These are phyloP conservation scores for Aspergillus novoparasiticus DNA, from an alignment of 2,329 filamentous ascomycete genomes.

Conservation along the genomic window DNA sequence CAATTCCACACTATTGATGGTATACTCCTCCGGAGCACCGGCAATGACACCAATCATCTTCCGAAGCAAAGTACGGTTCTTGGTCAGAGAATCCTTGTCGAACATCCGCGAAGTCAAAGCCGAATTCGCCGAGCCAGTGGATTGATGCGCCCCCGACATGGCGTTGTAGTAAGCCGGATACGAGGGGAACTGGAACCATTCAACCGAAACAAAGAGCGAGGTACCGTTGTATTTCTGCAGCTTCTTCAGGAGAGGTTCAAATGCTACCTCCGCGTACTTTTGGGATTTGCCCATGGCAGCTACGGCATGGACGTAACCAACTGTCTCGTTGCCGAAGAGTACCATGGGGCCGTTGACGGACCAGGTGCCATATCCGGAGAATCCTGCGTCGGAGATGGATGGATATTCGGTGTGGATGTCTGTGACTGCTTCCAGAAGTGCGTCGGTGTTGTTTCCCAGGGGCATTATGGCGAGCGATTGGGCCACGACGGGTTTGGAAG, in stretches of 20 bases:
- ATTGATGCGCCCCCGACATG: slow-evolving; percentile 27
- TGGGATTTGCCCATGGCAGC: slow-evolving; percentile 16
- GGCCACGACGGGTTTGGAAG: slow-evolving; percentile 13
- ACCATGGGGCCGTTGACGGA: slow-evolving; percentile 11
- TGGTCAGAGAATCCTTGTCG: slow-evolving; percentile 15
- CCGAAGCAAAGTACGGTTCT: slow-evolving; percentile 3
- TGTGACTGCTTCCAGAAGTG: slow-evolving; percentile 14
- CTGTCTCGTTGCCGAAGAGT: slow-evolving; percentile 15
- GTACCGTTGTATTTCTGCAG: slow-evolving; percentile 9
- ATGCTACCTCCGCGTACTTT: slow-evolving; percentile 7
- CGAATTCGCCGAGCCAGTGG: slow-evolving; percentile 21
- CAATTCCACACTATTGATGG: slow-evolving; percentile 20
- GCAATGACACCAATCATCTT: slow-evolving; percentile 14
- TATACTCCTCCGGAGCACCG: slow-evolving; percentile 18
- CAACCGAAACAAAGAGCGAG: slow-evolving; percentile 12
- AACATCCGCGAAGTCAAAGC: slow-evolving; percentile 30
- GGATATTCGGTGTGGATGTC: slow-evolving; percentile 16
- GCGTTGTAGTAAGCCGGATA: slow-evolving; percentile 31
- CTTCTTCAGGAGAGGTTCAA: slow-evolving; percentile 10
- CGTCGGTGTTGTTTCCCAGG: background rate
- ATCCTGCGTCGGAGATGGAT: slow-evolving; percentile 18
- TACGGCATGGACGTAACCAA: slow-evolving; percentile 19
- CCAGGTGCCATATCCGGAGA: slow-evolving; percentile 22
- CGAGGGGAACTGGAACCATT: slow-evolving; percentile 29
- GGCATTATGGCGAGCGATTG: slow-evolving; percentile 10